Conservation (phyloP, 176 grass and related monocot genomes). For the Zea mays region Zm-B73-REFERENCE-NAM-5.0 NC_050100.1:91221501-91222000, state of each 20-base stretch:
- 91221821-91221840: too few species aligned
- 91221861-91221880: too few species aligned
- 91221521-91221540: background rate
- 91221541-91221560: background rate
- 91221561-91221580: conserved; percentile 57
- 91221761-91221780: conserved; percentile 77
- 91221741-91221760: conserved; percentile 85
- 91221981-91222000: too few species aligned
- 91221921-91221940: too few species aligned
- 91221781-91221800: conserved; percentile 62
- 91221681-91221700: conserved; percentile 97
- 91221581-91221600: conserved; percentile 82
- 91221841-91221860: too few species aligned
- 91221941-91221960: too few species aligned
- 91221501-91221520: background rate
- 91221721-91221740: conserved; percentile 95
- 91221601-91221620: conserved; percentile 78
- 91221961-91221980: too few species aligned
- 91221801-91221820: too few species aligned
- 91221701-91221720: conserved; percentile 81
- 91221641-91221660: conserved; percentile 99
- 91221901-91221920: too few species aligned
- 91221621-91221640: conserved; percentile 80
- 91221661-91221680: conserved; percentile 97
- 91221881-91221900: too few species aligned